These are phyloP conservation scores for Inosperma sp. DNA, from an alignment of 768 basidiomycete species.

Conservation along the genomic window DNA sequence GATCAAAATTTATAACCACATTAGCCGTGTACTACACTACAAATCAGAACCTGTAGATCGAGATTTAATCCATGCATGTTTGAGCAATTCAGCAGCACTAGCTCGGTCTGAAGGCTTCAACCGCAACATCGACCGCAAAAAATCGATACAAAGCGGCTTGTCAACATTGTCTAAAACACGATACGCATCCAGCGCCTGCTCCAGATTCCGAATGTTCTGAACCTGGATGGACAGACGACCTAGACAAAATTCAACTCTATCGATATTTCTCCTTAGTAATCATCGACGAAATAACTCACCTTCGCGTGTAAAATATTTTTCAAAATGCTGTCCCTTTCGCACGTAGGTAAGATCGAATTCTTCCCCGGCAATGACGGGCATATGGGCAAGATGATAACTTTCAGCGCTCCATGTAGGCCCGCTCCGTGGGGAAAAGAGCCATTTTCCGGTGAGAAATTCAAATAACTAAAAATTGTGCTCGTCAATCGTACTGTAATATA, in stretches of 20 bases:
- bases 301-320: constrained; percentile 12
- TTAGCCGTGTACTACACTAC: no score
- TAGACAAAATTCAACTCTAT: neutral
- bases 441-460: constrained; percentile 21
- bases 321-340: constrained; percentile 10
- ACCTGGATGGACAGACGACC: constrained; percentile 6
- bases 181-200: constrained; percentile 3
- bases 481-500: neutral
- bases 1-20: no score
- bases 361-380: constrained; percentile 13
- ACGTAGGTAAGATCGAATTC: constrained; percentile 12
- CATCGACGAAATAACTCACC: constrained; percentile 6
- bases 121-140: constrained; percentile 14
- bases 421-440: constrained; percentile 19
- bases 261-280: neutral
- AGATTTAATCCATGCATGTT: constrained; percentile 13
- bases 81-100: constrained; percentile 7
- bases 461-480: constrained; percentile 18
- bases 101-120: constrained; percentile 16
- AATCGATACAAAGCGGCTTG: constrained; percentile 4
- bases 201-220: neutral
- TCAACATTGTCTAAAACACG: constrained; percentile 6
- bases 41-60: no score
- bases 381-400: constrained; percentile 20
- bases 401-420: constrained; percentile 17